Conservation (phyloP, 345 rosid species). For the Carallia brachiata region DNA sequence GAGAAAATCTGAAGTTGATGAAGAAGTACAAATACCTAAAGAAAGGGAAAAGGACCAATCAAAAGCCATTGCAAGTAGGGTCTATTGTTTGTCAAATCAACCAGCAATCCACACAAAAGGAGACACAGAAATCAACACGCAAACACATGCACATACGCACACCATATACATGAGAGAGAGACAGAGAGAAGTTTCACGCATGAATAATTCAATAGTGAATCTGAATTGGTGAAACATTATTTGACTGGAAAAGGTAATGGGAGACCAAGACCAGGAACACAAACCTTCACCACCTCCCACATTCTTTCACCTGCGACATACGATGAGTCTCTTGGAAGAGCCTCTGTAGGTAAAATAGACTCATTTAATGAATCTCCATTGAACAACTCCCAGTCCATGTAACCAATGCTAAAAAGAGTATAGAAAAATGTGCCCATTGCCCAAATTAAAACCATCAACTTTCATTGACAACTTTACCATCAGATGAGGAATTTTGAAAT, state of each 20-base stretch:
- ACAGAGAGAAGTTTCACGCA: too few relatives aligned
- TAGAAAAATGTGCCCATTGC: background rate
- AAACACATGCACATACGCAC: too few relatives aligned
- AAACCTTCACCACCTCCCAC: conserved; percentile 86
- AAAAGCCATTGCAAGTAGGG: too few relatives aligned
- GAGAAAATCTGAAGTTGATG: conserved; percentile 89
- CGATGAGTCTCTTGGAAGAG: conserved; percentile 59
- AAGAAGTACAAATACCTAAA: conserved; percentile 81
- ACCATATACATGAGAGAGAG: too few relatives aligned
- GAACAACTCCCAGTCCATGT: background rate
- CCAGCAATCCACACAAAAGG: background rate
- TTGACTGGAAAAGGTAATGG: too few relatives aligned
- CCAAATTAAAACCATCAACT: conserved; percentile 4
- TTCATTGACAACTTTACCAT: conserved; percentile 48
- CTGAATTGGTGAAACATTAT: too few relatives aligned
- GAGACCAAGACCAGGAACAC: conserved; percentile 19
- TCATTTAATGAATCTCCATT: conserved; percentile 6
- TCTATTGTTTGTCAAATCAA: too few relatives aligned
- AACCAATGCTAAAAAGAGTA: background rate
- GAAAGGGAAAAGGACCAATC: conserved; percentile 8
- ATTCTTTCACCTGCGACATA: conserved; percentile 67
- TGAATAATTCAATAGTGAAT: too few relatives aligned
- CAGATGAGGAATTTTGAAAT: conserved; percentile 43
- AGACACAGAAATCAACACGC: background rate
- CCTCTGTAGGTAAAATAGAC: conserved; percentile 38